phyloP scores from a whole-genome alignment of 257 asterid species.

The Ocimum tenuiflorum region DNA sequence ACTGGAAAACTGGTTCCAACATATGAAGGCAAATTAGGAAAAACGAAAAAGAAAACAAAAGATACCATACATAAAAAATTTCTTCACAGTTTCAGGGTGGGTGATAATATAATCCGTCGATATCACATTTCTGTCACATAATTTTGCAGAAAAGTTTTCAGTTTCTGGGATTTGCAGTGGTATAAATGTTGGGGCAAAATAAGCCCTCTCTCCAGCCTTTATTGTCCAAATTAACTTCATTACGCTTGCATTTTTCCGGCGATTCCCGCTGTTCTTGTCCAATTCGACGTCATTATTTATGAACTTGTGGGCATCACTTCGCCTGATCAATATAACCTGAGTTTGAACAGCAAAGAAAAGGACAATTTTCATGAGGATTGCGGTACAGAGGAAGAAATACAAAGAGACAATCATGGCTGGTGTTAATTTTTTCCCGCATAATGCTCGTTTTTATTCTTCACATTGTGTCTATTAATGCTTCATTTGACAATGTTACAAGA shows the following conservation, averaged over 20 bases:
- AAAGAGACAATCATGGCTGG: constrained; percentile 14
- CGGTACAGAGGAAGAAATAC: constrained; percentile 15
- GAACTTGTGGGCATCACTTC: not conserved
- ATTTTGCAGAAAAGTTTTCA: too few species aligned
- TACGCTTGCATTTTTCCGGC: not conserved
- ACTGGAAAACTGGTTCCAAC: too few species aligned
- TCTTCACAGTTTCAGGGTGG: too few species aligned
- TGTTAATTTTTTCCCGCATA: accelerated
- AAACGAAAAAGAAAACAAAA: too few species aligned
- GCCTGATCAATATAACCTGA: not conserved
- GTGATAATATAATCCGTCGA: too few species aligned
- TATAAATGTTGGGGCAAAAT: constrained; percentile 4
- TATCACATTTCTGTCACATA: too few species aligned
- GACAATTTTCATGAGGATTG: constrained; percentile 29
- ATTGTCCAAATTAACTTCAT: constrained; percentile 12
- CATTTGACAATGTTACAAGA: not conserved
- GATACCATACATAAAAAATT: too few species aligned
- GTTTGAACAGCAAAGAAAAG: constrained; percentile 18
- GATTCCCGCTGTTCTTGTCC: constrained; percentile 16
- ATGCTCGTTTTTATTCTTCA: too few species aligned
- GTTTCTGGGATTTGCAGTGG: too few species aligned
- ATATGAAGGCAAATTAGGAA: too few species aligned
- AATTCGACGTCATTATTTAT: constrained; percentile 24
- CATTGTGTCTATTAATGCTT: not conserved
- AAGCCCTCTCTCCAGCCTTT: constrained; percentile 24